Evolutionary conservation across 31 red algal genomes (phyloP), one percentile per base, ranked within the genome.

Genomic region (Odonthalia washingtoniensis): DNA sequence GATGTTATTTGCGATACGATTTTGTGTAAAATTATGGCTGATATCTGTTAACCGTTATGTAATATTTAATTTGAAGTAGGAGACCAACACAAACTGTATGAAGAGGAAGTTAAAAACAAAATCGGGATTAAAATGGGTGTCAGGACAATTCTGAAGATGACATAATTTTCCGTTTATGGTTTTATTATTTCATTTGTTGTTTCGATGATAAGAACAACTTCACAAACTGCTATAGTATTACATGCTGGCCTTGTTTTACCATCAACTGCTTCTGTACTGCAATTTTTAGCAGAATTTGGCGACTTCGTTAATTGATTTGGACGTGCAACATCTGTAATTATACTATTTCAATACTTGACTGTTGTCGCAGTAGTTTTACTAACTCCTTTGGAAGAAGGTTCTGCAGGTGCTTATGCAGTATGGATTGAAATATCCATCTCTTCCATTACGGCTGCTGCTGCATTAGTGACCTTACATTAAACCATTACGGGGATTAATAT

Each of bases 201-300:
- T n/a, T n/a, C n/a, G n/a, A n/a, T n/a, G n/a, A n/a, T n/a, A n/a
- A n/a, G n/a, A n/a, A n/a, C n/a, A n/a, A n/a, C n/a, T n/a, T n/a
- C n/a, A n/a, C n/a, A n/a, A n/a, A n/a, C n/a, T n/a, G n/a, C n/a
- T n/a, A n/a, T n/a, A n/a, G n/a, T n/a, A n/a, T n/a, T n/a, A n/a
- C n/a, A n/a, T n/a, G n/a, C n/a, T n/a, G 95, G 87, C 1, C 40
- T 99, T 24, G 97, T 95, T 1, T 81, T 99, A 28, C 95, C 95
- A 30, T 95, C 92, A 3, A 95, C 89, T n/a, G 97, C 97, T 17
- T 99, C 97, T 93, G 97, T 99, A 33, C 85, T 99, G 26, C 97
- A 99, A 92, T 77, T 99, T 3, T 65, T 99, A 18, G 61, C 75
- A 27, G 97, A 99, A 65, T 75, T 89, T 26, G 95, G 95, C 33